Conservation (phyloP, 1,284 basidiomycete genomes). For the Leccinum pallidistipes region DNA sequence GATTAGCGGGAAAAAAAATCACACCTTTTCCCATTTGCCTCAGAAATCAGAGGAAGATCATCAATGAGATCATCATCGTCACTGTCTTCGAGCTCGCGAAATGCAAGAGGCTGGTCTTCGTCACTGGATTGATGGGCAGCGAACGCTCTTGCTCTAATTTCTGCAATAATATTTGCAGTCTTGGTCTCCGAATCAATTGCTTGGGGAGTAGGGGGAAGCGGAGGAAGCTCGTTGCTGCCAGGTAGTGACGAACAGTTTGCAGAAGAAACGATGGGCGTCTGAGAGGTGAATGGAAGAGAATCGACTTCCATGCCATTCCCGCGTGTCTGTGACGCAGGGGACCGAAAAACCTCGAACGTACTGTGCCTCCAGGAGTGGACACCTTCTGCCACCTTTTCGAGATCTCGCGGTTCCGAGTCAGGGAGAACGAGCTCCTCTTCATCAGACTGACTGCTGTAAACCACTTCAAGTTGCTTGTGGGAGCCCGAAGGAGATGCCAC, state of each 20-base stretch:
- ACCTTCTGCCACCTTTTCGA: conserved; percentile 37
- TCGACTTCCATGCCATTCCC: conserved; percentile 33
- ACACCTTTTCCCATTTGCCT: conserved; percentile 22
- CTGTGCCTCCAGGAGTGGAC: conserved; percentile 45
- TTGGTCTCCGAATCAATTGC: conserved; percentile 48
- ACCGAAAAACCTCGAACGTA: conserved; percentile 18
- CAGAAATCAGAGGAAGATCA: conserved; percentile 20
- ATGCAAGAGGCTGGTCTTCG: conserved; percentile 39
- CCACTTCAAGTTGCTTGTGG: conserved; percentile 34
- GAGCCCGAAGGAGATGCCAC: conserved; percentile 19
- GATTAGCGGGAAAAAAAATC: neutral
- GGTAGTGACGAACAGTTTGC: conserved; percentile 41
- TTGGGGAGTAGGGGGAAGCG: conserved; percentile 41
- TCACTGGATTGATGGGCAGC: conserved; percentile 44
- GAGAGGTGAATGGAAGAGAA: neutral
- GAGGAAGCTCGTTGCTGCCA: conserved; percentile 23
- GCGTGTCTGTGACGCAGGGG: neutral
- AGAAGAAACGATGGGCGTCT: conserved; percentile 13
- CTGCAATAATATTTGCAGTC: conserved; percentile 57
- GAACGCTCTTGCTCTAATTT: conserved; percentile 57
- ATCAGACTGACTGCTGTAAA: conserved; percentile 72
- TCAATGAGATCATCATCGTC: conserved; percentile 46
- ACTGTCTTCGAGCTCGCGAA: conserved; percentile 49
- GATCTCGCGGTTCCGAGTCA: conserved; percentile 23
- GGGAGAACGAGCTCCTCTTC: conserved; percentile 54